Evolutionary conservation across 2,329 filamentous ascomycete species (phyloP).

Genomic region (Ascomycota sp.): DNA sequence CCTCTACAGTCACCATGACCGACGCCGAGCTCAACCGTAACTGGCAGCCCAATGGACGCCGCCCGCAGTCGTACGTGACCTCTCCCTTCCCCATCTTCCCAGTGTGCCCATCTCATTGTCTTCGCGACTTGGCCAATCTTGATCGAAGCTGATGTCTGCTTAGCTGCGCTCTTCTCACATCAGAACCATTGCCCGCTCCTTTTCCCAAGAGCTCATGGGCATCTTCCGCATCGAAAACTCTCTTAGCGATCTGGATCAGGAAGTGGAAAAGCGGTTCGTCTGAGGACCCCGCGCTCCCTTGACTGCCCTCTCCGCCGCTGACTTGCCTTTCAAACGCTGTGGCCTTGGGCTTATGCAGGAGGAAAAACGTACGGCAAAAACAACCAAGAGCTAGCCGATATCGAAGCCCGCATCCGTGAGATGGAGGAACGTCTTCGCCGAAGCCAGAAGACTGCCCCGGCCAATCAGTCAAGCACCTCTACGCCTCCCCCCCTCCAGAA

Average conservation of each 20-base stretch:
- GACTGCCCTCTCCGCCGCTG: conserved; percentile 1
- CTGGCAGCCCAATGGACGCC: conserved; percentile 59
- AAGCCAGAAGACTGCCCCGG: conserved; percentile 6
- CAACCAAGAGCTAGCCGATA: conserved; percentile 61
- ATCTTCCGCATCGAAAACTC: conserved; percentile 76
- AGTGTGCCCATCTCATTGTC: not conserved
- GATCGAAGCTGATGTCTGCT: not conserved
- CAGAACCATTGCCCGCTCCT: conserved; percentile 74
- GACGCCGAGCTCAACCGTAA: conserved; percentile 55
- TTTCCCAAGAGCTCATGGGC: conserved; percentile 69
- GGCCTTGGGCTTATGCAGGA: conserved; percentile 29
- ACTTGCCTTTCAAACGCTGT: conserved; percentile 1
- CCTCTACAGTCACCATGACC: conserved; percentile 16
- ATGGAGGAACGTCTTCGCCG: conserved; percentile 57
- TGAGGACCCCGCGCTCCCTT: too few species aligned
- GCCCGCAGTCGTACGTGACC: conserved; percentile 61
- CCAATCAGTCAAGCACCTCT: conserved; percentile 2
- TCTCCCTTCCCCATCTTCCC: not conserved
- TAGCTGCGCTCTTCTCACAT: conserved; percentile 1
- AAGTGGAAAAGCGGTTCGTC: conserved; percentile 64
- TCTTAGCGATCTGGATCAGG: conserved; percentile 50
- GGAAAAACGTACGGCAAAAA: conserved; percentile 57
- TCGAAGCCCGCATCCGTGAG: conserved; percentile 66
- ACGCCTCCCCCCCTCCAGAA: conserved; percentile 3
- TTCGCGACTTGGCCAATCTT: not conserved